These are phyloP conservation scores for Chenopodium album DNA, from an alignment of 148 eudicot genomes.

Conservation along the genomic window DNA sequence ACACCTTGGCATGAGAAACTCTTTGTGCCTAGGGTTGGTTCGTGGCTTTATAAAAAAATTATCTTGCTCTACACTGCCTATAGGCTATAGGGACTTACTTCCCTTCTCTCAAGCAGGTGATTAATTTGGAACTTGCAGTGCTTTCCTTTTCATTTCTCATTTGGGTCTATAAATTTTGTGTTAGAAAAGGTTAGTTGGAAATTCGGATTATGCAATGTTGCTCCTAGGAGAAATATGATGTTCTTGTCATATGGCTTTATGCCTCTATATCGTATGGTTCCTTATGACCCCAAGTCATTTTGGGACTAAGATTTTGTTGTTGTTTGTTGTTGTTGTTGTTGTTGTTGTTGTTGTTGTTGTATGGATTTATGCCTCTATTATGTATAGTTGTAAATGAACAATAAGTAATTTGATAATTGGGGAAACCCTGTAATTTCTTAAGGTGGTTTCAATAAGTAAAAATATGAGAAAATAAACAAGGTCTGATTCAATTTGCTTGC, in stretches of 20 bases:
- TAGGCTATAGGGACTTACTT: not conserved
- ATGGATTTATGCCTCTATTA: too few species aligned
- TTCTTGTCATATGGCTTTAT: too few species aligned
- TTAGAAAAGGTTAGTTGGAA: too few species aligned
- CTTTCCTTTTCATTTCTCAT: not conserved
- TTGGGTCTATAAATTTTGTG: not conserved
- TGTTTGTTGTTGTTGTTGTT: too few species aligned
- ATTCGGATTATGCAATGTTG: too few species aligned
- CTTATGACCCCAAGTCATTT: too few species aligned
- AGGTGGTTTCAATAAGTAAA: not conserved
- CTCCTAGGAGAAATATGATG: not conserved
- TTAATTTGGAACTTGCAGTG: not conserved
- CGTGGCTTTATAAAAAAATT: not conserved
- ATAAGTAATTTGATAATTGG: too few species aligned
- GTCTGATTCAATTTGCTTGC: not conserved
- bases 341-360: too few species aligned
- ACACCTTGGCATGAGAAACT: not conserved
- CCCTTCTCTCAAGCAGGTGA: not conserved
- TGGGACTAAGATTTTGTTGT: too few species aligned
- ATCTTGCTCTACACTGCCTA: not conserved
- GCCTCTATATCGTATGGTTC: too few species aligned
- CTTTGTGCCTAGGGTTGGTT: not conserved
- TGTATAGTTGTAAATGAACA: too few species aligned
- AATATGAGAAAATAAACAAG: not conserved
- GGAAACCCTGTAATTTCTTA: not conserved